A percentile compares a stretch with the other conserved stretches of the same genome.
Conservation (phyloP, 1,284 basidiomycete species). For the Ganoderma lucidum region DNA sequence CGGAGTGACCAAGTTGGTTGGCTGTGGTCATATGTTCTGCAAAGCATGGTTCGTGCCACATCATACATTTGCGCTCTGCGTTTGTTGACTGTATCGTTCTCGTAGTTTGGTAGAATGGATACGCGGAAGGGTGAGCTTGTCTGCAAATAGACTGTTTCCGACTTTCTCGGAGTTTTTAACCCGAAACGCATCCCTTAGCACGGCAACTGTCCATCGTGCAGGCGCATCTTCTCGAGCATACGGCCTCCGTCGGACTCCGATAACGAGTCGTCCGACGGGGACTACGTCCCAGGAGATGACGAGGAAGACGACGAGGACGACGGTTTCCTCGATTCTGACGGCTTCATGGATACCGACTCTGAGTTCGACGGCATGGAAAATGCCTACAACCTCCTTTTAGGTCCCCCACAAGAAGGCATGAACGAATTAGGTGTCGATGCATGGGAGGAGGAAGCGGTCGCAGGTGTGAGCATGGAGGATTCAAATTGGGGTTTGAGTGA, state of each 20-base stretch:
- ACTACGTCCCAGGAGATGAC: conserved; percentile 67
- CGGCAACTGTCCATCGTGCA: conserved; percentile 75
- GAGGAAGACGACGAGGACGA: conserved; percentile 47
- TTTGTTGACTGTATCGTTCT: not conserved
- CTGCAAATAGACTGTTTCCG: not conserved
- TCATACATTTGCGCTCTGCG: conserved; percentile 2
- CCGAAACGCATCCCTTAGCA: conserved; percentile 49
- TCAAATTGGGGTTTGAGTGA: conserved; percentile 39
- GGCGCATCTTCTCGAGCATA: conserved; percentile 64
- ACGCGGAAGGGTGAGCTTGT: conserved; percentile 52
- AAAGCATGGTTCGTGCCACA: conserved; percentile 60
- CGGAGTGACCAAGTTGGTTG: conserved; percentile 63
- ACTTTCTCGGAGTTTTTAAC: conserved; percentile 19
- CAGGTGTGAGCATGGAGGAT: conserved; percentile 32
- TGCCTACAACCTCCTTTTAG: conserved; percentile 33
- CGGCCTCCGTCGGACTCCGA: conserved; percentile 59
- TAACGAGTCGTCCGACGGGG: conserved; percentile 71
- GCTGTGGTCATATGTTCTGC: conserved; percentile 74
- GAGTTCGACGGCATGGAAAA: conserved; percentile 41
- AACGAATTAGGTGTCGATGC: conserved; percentile 13
- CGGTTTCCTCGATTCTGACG: conserved; percentile 49
- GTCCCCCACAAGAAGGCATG: conserved; percentile 33
- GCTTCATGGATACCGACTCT: conserved; percentile 43
- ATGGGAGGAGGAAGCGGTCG: conserved; percentile 32
- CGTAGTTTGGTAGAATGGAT: conserved; percentile 72